Conservation (phyloP, 768 basidiomycete genomes). For the Xerocomellus chrysenteron region DNA sequence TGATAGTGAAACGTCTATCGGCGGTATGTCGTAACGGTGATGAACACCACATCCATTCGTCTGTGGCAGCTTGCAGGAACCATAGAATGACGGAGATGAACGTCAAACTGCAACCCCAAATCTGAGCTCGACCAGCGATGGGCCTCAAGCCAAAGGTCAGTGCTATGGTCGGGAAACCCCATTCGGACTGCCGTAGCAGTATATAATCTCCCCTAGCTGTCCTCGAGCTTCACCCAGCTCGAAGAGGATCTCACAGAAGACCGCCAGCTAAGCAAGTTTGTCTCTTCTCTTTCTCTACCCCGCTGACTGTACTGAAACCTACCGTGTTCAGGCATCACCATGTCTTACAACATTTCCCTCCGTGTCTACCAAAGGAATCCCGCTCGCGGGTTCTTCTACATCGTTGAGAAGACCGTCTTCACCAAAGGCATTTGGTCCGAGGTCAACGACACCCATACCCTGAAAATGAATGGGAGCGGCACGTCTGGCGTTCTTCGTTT, state of each 20-base stretch:
- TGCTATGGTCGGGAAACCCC: neutral
- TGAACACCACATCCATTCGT: neutral
- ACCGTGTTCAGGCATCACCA: neutral
- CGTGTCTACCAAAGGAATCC: constrained; percentile 6
- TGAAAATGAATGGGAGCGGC: constrained; percentile 40
- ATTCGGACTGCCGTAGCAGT: neutral
- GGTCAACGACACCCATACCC: constrained; percentile 30
- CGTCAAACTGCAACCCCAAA: neutral
- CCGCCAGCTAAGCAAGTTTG: neutral
- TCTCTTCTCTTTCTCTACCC: neutral
- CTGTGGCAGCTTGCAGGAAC: too few species aligned
- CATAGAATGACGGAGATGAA: neutral
- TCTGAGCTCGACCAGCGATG: neutral
- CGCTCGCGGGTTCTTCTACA: neutral
- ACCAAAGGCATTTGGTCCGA: constrained; percentile 36
- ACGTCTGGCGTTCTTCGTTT: constrained; percentile 41
- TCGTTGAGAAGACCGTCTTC: constrained; percentile 8
- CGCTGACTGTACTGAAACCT: neutral
- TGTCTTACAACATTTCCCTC: constrained; percentile 7
- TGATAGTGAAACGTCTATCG: neutral
- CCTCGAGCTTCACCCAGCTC: neutral
- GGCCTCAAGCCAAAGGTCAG: neutral
- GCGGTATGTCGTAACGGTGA: neutral
- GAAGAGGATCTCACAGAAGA: neutral
- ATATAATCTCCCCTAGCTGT: neutral